phyloP scores from a whole-genome alignment of 192 early-diverging fungal species.

The Backusella luteola region DNA sequence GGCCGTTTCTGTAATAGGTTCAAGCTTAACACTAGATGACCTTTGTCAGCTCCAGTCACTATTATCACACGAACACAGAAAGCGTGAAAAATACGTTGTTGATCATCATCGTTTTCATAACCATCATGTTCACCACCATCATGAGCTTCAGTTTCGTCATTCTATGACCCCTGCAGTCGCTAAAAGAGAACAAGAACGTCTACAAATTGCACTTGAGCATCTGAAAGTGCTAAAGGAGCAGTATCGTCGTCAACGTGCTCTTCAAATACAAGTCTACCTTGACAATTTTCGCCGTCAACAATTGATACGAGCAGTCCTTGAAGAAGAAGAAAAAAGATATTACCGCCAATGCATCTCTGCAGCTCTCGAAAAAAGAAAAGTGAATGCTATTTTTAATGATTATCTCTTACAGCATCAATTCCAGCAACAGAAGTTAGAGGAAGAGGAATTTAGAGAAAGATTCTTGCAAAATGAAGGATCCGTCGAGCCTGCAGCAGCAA shows the following conservation, averaged over 20 bases:
- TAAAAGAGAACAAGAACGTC: neutral
- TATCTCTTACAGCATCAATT: neutral
- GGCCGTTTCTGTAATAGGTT: neutral
- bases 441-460: neutral
- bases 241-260: constrained; percentile 8
- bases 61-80: constrained; percentile 4
- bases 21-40: neutral
- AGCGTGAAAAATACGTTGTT: neutral
- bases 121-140: neutral
- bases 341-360: constrained; percentile 15
- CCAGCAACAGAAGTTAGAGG: no score
- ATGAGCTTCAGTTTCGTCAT: constrained; percentile 9
- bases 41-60: constrained; percentile 9
- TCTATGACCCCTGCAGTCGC: neutral
- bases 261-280: constrained; percentile 1
- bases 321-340: constrained; percentile 2
- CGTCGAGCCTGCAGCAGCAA: neutral
- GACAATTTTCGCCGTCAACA: neutral
- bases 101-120: neutral
- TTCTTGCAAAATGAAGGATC: neutral
- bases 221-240: neutral
- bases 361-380: neutral
- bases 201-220: neutral
- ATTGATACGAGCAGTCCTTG: neutral
- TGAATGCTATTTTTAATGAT: neutral